These are phyloP conservation scores for Ilyonectria sp. DNA, from an alignment of 2,329 filamentous ascomycete genomes.

Conservation along the genomic window DNA sequence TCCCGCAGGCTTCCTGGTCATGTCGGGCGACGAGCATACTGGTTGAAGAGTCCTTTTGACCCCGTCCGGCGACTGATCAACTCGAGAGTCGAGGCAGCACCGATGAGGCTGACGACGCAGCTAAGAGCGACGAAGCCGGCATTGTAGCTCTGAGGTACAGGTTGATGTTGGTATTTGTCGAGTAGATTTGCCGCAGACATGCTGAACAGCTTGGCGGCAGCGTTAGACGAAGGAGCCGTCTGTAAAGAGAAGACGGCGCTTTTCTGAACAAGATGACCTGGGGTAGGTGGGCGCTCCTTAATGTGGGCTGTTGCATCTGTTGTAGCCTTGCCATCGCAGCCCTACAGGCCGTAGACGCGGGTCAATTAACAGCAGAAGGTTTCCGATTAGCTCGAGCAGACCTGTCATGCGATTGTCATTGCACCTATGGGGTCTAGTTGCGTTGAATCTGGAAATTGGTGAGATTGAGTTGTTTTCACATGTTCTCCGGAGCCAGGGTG, in stretches of 20 bases:
- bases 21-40: constrained; percentile 62
- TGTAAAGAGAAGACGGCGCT: not conserved
- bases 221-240: not conserved
- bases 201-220: constrained; percentile 7
- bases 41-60: constrained; percentile 77
- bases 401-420: too few relatives aligned
- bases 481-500: too few relatives aligned
- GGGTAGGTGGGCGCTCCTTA: not conserved
- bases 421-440: too few relatives aligned
- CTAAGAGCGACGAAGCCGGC: constrained; percentile 47
- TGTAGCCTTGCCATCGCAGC: too few relatives aligned
- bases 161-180: constrained; percentile 58
- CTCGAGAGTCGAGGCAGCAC: constrained; percentile 85
- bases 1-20: not conserved
- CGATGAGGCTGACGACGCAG: constrained; percentile 59
- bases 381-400: too few relatives aligned
- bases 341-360: too few relatives aligned
- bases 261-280: not conserved
- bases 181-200: constrained; percentile 53
- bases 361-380: too few relatives aligned
- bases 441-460: too few relatives aligned
- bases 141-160: constrained; percentile 66
- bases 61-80: constrained; percentile 83
- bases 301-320: not conserved
- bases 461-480: too few relatives aligned